Evolutionary conservation across 139 green algal species (phyloP).

Genomic region (Closterium sp.): DNA sequence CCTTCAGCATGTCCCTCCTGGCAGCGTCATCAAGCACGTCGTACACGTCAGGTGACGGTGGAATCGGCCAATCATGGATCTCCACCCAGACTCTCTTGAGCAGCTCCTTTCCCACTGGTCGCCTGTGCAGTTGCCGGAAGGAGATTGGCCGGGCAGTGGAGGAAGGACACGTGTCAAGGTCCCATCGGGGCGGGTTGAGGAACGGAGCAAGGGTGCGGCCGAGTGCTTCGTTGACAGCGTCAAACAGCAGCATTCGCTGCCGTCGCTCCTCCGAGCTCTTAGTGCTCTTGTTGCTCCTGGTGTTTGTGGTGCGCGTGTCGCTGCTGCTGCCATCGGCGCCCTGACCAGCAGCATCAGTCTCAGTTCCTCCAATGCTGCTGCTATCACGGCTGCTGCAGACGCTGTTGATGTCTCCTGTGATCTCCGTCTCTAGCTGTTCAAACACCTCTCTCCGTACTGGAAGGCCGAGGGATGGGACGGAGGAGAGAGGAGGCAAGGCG

Average conservation of each 20-base stretch:
- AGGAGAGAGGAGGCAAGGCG: background rate
- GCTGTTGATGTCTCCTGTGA: background rate
- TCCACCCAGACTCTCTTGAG: constrained; percentile 36
- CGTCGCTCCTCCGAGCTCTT: constrained; percentile 3
- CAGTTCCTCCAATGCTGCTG: no score
- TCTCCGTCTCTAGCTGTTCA: constrained; percentile 9
- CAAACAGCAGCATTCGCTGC: constrained; percentile 42
- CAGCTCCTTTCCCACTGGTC: constrained; percentile 10
- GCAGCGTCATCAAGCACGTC: constrained; percentile 28
- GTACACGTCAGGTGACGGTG: constrained; percentile 29
- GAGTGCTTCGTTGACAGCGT: constrained; percentile 39
- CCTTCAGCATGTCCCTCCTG: constrained; percentile 16
- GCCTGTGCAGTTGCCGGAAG: background rate
- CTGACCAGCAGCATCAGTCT: background rate
- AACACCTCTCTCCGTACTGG: constrained; percentile 14
- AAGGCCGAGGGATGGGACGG: background rate
- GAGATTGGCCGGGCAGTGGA: background rate
- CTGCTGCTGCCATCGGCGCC: background rate
- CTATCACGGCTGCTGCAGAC: background rate
- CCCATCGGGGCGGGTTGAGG: background rate
- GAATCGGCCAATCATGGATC: constrained; percentile 34
- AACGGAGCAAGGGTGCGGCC: constrained; percentile 31
- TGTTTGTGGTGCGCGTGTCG: no score
- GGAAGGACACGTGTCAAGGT: background rate
- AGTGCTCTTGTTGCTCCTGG: no score